Percentiles rank a stretch among this genome's conserved stretches.
phyloP scores from a whole-genome alignment of 108 stramenopile genomes.

The Cyclotella cryptica region DNA sequence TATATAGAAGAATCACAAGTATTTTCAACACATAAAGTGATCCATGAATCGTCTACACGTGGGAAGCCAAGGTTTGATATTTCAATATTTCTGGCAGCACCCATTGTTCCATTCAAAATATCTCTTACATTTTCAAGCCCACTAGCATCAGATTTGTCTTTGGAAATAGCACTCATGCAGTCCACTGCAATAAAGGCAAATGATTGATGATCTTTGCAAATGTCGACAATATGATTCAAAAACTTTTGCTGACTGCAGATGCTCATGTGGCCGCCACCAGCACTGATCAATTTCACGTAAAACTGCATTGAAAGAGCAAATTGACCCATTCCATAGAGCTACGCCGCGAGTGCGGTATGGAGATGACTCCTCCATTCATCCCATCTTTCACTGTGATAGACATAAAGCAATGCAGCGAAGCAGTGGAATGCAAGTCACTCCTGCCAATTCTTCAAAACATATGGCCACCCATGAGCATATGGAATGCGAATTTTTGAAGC shows the following conservation, averaged over 20 bases:
- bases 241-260: constrained; percentile 87
- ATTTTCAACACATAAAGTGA: constrained; percentile 57
- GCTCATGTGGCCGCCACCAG: constrained; percentile 74
- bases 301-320: constrained; percentile 73
- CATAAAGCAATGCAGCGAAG: constrained; percentile 78
- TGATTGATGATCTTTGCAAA: constrained; percentile 72
- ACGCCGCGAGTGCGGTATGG: constrained; percentile 80
- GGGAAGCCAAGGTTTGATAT: constrained; percentile 79
- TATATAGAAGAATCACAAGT: constrained; percentile 33
- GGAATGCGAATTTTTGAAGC: constrained; percentile 88
- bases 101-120: constrained; percentile 27
- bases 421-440: constrained; percentile 89
- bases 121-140: constrained; percentile 24
- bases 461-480: constrained; percentile 93
- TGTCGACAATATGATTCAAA: constrained; percentile 73
- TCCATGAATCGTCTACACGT: constrained; percentile 63
- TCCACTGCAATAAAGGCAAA: constrained; percentile 77
- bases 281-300: constrained; percentile 76
- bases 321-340: constrained; percentile 80
- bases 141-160: constrained; percentile 21
- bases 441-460: constrained; percentile 88
- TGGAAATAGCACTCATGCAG: constrained; percentile 63
- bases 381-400: constrained; percentile 81
- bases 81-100: constrained; percentile 70
- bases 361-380: constrained; percentile 83